These are phyloP conservation scores for Phytophthora podocarpi DNA, from an alignment of 352 stramenopile species.

Conservation along the genomic window DNA sequence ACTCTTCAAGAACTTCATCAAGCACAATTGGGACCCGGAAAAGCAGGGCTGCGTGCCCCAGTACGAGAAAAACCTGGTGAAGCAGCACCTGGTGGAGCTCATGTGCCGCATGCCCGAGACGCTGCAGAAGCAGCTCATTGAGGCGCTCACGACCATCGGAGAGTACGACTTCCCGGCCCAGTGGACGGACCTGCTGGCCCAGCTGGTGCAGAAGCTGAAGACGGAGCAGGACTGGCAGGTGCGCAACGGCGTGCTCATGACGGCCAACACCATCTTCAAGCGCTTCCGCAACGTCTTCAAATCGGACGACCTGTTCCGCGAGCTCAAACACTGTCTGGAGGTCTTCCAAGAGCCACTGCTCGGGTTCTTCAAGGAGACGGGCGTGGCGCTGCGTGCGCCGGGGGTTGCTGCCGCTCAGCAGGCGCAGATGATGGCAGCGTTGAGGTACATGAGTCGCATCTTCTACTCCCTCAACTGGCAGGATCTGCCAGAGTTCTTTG, in stretches of 20 bases:
- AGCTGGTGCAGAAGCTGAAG: conserved; percentile 95
- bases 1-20: conserved; percentile 99
- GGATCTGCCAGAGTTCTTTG: conserved; percentile 99
- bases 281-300: conserved; percentile 96
- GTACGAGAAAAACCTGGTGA: conserved; percentile 94
- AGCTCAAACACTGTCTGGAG: conserved; percentile 97
- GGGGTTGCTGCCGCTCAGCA: conserved; percentile 53
- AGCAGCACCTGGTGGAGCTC: conserved; percentile 98
- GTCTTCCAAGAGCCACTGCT: conserved; percentile 89
- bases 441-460: conserved; percentile 96
- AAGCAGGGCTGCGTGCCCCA: conserved; percentile 73
- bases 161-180: conserved; percentile 97
- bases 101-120: conserved; percentile 96
- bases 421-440: conserved; percentile 67
- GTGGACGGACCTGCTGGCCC: conserved; percentile 95
- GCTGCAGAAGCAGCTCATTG: conserved; percentile 96
- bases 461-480: conserved; percentile 99
- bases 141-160: conserved; percentile 97
- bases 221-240: conserved; percentile 90
- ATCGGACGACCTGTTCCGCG: conserved; percentile 93
- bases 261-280: conserved; percentile 99
- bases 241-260: conserved; percentile 96
- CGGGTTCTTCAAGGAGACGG: conserved; percentile 79
- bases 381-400: conserved; percentile 48
- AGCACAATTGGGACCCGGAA: conserved; percentile 96